These are phyloP conservation scores for Umbilicaria muhlenbergii DNA, from an alignment of 495 filamentous ascomycete genomes.

Conservation along the genomic window DNA sequence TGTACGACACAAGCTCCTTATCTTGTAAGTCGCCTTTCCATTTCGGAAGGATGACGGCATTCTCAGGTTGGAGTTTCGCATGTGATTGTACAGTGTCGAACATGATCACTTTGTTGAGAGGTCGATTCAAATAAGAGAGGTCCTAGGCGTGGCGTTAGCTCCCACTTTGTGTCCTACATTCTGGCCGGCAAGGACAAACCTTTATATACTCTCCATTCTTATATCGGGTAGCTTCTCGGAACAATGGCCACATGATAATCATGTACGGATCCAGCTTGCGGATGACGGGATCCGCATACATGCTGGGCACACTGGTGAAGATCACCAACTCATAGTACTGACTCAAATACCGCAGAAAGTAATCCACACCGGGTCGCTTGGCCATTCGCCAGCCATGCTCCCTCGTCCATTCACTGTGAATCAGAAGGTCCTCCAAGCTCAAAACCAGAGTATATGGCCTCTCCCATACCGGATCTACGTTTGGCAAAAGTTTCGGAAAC, in stretches of 20 bases:
- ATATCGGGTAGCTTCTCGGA: conserved; percentile 87
- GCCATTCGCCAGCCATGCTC: conserved; percentile 93
- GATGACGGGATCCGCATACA: conserved; percentile 71
- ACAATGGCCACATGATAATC: conserved; percentile 89
- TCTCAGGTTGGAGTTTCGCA: conserved; percentile 74
- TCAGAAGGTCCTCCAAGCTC: conserved; percentile 81
- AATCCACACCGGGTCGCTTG: conserved; percentile 90
- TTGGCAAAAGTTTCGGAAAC: conserved; percentile 85
- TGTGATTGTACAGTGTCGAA: conserved; percentile 75
- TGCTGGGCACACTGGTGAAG: conserved; percentile 73
- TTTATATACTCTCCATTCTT: conserved; percentile 93
- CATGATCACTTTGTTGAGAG: conserved; percentile 84
- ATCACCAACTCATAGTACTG: conserved; percentile 97
- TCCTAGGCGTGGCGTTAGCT: conserved; percentile 37
- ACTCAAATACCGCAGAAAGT: conserved; percentile 89
- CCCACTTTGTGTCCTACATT: too few species aligned
- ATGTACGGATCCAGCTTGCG: conserved; percentile 92
- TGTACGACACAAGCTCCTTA: conserved; percentile 67
- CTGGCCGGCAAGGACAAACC: conserved; percentile 28
- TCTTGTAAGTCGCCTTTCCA: conserved; percentile 78
- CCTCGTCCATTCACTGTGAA: conserved; percentile 85
- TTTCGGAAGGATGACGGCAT: conserved; percentile 77
- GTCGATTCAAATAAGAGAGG: conserved; percentile 87
- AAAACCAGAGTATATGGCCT: conserved; percentile 89
- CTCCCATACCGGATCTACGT: conserved; percentile 63